phyloP scores from a whole-genome alignment of 331 rosid genomes.

The Cydonia oblonga region DNA sequence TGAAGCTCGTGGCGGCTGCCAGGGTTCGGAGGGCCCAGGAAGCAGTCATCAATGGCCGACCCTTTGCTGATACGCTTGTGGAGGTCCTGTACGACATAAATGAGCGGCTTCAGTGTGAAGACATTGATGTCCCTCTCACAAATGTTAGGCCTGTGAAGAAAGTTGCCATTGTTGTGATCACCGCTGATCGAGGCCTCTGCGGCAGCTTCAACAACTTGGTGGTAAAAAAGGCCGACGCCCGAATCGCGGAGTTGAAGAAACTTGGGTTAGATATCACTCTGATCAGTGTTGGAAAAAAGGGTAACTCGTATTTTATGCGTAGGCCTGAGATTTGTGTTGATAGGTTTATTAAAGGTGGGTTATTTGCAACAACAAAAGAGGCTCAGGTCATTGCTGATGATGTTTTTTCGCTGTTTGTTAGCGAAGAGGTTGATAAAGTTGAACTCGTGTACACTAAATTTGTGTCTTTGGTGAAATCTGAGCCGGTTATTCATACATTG shows the following conservation, averaged over 20 bases:
- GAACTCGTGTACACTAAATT: slow-evolving; percentile 68
- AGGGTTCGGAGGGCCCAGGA: slow-evolving; percentile 38
- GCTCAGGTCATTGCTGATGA: slow-evolving; percentile 67
- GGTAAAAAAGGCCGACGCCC: slow-evolving; percentile 30
- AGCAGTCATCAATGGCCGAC: slow-evolving; percentile 36
- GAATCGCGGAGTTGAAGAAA: slow-evolving; percentile 36
- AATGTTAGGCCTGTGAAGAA: slow-evolving; percentile 20
- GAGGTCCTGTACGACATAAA: slow-evolving; percentile 25
- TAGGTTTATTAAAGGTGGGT: slow-evolving; percentile 17
- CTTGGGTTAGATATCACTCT: slow-evolving; percentile 38
- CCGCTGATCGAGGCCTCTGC: slow-evolving; percentile 31
- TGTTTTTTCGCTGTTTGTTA: slow-evolving; percentile 56
- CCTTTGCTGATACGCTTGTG: slow-evolving; percentile 28
- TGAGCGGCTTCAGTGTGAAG: slow-evolving; percentile 21
- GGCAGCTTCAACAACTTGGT: slow-evolving; percentile 26
- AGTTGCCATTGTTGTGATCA: slow-evolving; percentile 28
- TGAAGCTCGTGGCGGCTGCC: slow-evolving; percentile 36
- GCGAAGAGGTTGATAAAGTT: slow-evolving; percentile 71
- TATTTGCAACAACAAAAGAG: slow-evolving; percentile 37
- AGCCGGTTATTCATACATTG: slow-evolving; percentile 61
- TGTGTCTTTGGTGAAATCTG: slow-evolving; percentile 48
- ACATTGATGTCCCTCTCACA: slow-evolving; percentile 17
- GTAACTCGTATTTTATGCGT: slow-evolving; percentile 25
- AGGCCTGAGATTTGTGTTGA: slow-evolving; percentile 18
- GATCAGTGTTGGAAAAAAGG: slow-evolving; percentile 66